Evolutionary conservation across 805 yeast genomes (phyloP).

Genomic region (Brettanomyces bruxellensis): DNA sequence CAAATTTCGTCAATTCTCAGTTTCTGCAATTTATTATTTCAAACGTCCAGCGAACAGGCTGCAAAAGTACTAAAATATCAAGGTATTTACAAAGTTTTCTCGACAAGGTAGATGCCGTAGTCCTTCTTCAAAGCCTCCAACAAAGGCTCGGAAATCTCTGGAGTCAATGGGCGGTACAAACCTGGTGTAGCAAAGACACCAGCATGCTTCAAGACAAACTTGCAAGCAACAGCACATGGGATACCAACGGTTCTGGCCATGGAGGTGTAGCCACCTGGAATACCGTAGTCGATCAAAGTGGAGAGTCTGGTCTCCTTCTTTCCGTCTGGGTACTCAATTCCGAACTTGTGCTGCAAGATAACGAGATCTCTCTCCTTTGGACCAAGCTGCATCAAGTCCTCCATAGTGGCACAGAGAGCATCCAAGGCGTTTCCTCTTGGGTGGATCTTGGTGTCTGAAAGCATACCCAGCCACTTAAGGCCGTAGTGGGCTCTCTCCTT

Average conservation of each 20-base stretch:
- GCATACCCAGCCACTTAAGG: constrained; percentile 88
- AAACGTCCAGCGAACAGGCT: too few relatives aligned
- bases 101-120: constrained; percentile 79
- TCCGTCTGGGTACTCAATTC: constrained; percentile 95
- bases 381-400: constrained; percentile 92
- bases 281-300: constrained; percentile 91
- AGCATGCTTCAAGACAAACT: constrained; percentile 57
- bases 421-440: constrained; percentile 95
- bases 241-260: constrained; percentile 99
- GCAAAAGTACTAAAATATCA: neutral
- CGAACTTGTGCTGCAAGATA: constrained; percentile 94
- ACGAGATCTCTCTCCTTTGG: constrained; percentile 94
- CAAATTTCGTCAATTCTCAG: neutral
- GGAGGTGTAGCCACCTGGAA: constrained; percentile 86
- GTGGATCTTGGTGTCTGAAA: constrained; percentile 63
- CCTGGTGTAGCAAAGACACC: constrained; percentile 76
- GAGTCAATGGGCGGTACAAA: constrained; percentile 84
- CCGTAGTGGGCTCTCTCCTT: constrained; percentile 84
- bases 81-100: constrained; percentile 53
- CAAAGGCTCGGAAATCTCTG: constrained; percentile 84
- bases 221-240: constrained; percentile 94
- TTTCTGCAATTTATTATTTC: too few relatives aligned
- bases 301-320: constrained; percentile 86
- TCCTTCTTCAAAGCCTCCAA: constrained; percentile 87
- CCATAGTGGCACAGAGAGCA: constrained; percentile 93